phyloP scores from a whole-genome alignment of 148 eudicot genomes.

The Salicornia ramosissima region DNA sequence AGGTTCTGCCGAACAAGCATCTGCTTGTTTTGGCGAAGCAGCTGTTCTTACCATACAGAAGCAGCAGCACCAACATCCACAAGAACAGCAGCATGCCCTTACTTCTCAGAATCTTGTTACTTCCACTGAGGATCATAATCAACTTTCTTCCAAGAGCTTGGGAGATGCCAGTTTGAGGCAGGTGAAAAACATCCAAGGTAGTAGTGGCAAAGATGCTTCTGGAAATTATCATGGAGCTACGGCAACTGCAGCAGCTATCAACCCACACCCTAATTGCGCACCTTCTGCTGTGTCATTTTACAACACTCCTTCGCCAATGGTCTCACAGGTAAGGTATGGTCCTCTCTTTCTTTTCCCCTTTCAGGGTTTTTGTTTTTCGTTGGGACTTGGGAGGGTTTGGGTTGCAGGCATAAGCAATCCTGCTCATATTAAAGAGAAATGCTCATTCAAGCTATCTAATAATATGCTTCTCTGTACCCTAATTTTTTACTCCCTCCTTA shows the following conservation, averaged over 20 bases:
- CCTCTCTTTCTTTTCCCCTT: conserved; percentile 21
- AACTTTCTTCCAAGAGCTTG: conserved; percentile 35
- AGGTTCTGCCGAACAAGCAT: conserved; percentile 92
- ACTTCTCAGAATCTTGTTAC: conserved; percentile 36
- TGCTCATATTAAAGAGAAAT: neutral
- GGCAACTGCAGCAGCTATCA: conserved; percentile 45
- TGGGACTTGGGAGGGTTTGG: conserved; percentile 1
- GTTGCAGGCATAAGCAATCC: neutral
- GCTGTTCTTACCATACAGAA: conserved; percentile 70
- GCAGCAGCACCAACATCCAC: conserved; percentile 39
- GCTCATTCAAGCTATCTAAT: too few species aligned
- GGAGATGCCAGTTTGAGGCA: conserved; percentile 78
- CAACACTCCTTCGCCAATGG: conserved; percentile 94
- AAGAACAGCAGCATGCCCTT: conserved; percentile 31
- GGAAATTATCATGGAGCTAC: conserved; percentile 52
- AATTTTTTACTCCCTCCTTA: too few species aligned
- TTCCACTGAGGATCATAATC: conserved; percentile 48
- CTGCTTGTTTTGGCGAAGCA: conserved; percentile 68
- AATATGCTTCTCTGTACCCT: too few species aligned
- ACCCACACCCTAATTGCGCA: conserved; percentile 53
- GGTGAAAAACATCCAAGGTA: conserved; percentile 39
- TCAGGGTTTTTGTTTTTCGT: conserved; percentile 3
- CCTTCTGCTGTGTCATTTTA: conserved; percentile 61
- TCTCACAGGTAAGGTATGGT: conserved; percentile 59
- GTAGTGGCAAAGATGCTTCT: conserved; percentile 51